These are phyloP conservation scores for Hyaloscypha hepaticicola DNA, from an alignment of 495 filamentous ascomycete species.

Conservation along the genomic window DNA sequence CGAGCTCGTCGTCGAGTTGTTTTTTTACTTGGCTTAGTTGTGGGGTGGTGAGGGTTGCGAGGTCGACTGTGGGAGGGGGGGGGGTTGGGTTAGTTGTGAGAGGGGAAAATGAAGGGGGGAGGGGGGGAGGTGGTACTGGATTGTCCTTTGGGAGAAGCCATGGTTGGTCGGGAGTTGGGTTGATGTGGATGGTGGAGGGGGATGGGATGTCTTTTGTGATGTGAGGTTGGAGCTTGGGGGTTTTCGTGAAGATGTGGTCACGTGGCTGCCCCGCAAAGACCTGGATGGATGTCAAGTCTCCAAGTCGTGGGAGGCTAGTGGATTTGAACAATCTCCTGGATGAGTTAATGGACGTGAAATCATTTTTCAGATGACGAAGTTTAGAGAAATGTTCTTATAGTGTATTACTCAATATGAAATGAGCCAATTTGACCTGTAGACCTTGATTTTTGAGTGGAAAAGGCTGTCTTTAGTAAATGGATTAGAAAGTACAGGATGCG, in stretches of 20 bases:
- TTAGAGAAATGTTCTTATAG: too few species aligned
- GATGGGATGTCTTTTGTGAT: background rate
- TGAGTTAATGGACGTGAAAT: too few species aligned
- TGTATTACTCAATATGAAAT: too few species aligned
- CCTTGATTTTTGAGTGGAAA: too few species aligned
- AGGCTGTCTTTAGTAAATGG: too few species aligned
- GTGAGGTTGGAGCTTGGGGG: conserved; percentile 3
- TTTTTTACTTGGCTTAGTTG: conserved; percentile 73
- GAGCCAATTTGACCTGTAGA: too few species aligned
- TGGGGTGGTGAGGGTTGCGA: conserved; percentile 49
- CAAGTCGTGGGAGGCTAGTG: too few species aligned
- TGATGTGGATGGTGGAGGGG: background rate
- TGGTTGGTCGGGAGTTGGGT: conserved; percentile 11
- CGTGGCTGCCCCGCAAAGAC: too few species aligned
- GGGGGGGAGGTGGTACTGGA: conserved; percentile 9
- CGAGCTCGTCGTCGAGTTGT: conserved; percentile 91
- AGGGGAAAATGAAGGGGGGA: background rate
- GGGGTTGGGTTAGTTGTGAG: conserved; percentile 9
- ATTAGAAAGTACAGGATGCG: too few species aligned
- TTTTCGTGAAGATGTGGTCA: conserved; percentile 2
- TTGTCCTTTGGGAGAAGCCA: conserved; percentile 30
- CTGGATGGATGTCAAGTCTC: too few species aligned
- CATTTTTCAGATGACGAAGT: too few species aligned
- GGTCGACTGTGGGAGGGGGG: conserved; percentile 26
- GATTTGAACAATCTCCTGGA: too few species aligned